These are phyloP conservation scores for Cyphellophora europaea DNA, from an alignment of 2,329 filamentous ascomycete species.

Conservation along the genomic window DNA sequence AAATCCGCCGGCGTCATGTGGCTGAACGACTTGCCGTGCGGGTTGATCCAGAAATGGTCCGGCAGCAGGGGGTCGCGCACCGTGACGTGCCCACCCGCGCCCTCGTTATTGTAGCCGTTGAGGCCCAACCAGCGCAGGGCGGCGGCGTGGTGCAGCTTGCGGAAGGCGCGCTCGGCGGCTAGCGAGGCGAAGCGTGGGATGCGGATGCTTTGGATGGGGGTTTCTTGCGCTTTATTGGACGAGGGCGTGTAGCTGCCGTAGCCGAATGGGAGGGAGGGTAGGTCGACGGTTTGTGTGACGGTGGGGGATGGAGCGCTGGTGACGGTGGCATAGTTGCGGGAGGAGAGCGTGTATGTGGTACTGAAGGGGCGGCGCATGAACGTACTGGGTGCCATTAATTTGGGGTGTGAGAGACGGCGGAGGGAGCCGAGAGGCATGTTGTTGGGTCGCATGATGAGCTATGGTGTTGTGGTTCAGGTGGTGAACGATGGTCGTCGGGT, in stretches of 20 bases:
- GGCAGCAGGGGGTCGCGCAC: slow-evolving; percentile 27
- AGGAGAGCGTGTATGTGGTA: neutral
- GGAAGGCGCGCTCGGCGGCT: slow-evolving; percentile 13
- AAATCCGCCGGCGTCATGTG: slow-evolving; percentile 30
- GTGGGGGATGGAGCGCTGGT: neutral
- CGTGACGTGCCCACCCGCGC: slow-evolving; percentile 32
- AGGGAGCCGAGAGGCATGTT: too few species aligned
- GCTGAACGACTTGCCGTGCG: slow-evolving; percentile 26
- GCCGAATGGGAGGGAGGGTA: neutral
- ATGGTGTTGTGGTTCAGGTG: too few species aligned
- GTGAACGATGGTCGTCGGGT: too few species aligned
- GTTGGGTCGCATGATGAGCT: too few species aligned
- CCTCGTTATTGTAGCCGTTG: slow-evolving; percentile 19
- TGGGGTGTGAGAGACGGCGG: too few species aligned
- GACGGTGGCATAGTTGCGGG: neutral
- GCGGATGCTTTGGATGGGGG: slow-evolving; percentile 12
- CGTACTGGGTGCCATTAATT: too few species aligned
- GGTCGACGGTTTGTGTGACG: neutral
- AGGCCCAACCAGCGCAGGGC: slow-evolving; percentile 24
- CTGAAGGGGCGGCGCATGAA: too few species aligned
- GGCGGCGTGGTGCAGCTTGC: slow-evolving; percentile 28
- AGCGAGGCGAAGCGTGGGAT: slow-evolving; percentile 13
- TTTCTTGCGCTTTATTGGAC: slow-evolving; percentile 2
- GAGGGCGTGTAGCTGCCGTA: neutral
- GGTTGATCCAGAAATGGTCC: slow-evolving; percentile 24